A percentile compares a stretch with the other conserved stretches of the same genome.
phyloP scores from a whole-genome alignment of 2,329 filamentous ascomycete genomes.

The Hansfordia pulvinata region DNA sequence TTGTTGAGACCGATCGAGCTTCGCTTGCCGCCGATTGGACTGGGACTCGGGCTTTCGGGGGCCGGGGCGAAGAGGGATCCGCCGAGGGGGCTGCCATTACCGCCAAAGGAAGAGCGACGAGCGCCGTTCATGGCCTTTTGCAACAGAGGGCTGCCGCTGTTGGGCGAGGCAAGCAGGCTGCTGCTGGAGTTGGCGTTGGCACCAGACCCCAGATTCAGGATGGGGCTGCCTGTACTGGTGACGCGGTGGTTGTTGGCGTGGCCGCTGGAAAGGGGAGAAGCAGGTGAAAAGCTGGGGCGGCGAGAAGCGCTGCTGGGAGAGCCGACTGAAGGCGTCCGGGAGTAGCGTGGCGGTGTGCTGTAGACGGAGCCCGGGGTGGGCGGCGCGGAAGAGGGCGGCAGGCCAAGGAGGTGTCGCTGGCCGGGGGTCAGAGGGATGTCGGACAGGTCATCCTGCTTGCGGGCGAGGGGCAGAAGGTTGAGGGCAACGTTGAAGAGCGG shows the following conservation, averaged over 20 bases:
- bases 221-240: slow-evolving; percentile 26
- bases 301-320: slow-evolving; percentile 51
- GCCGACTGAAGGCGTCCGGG: slow-evolving; percentile 54
- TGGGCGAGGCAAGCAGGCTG: slow-evolving; percentile 25
- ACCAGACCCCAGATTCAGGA: too few relatives aligned
- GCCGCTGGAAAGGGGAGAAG: slow-evolving; percentile 45
- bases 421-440: slow-evolving; percentile 88
- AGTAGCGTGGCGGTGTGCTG: slow-evolving; percentile 78
- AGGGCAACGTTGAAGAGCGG: slow-evolving; percentile 58
- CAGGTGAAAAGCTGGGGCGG: slow-evolving; percentile 39
- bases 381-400: slow-evolving; percentile 50
- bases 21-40: slow-evolving; percentile 45
- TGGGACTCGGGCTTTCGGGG: slow-evolving; percentile 57
- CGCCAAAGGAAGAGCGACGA: slow-evolving; percentile 50
- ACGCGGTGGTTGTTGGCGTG: too few relatives aligned
- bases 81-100: slow-evolving; percentile 40
- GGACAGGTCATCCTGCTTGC: slow-evolving; percentile 60
- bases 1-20: slow-evolving; percentile 72
- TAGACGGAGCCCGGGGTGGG: slow-evolving; percentile 60
- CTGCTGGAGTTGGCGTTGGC: slow-evolving; percentile 17
- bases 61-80: slow-evolving; percentile 37
- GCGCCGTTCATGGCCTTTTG: slow-evolving; percentile 49
- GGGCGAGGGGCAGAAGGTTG: slow-evolving; percentile 60
- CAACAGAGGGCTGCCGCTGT: slow-evolving; percentile 43
- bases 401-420: slow-evolving; percentile 73